Evolutionary conservation across 2,329 filamentous ascomycete genomes (phyloP), one percentile per base, ranked within the genome.

Genomic region (Arthrobotrys sphaeroides): DNA sequence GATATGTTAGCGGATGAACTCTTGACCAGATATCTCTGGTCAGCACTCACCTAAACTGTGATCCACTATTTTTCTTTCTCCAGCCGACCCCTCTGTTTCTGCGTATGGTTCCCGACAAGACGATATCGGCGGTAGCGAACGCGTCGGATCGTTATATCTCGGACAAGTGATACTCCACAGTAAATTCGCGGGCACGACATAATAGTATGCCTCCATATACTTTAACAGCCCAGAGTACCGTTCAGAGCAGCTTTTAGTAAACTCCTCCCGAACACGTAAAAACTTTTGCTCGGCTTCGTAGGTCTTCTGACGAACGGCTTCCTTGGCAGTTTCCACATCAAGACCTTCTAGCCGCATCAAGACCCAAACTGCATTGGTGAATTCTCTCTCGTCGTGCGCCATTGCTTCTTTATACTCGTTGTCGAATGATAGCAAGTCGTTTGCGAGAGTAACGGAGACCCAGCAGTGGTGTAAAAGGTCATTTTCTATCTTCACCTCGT

Each of bases 371-470:
- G 20, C n/a, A 9, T 62, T 62, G 0, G 12, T 22, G 0, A 36
- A 13, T 3, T 7, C 6, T 1, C 3, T 6, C 12, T n/a, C 24
- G 2, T 26, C 26, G 13, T 9, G 7, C n/a, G 31, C 24, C 1
- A 49, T 9, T 16, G 33, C 31, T 9, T 47, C 12, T 5, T n/a
- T 13, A 13, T 47, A 62, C 20, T 62, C 59, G n/a, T 45, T 13
- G 13, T 62, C 59, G 9, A 62, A 62, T 10, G 59, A 62, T 6
- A 20, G 49, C 12, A 22, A 45, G 7, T 62, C 59, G 16, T 62
- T 62, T 12, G 3, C 13, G n/a, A 62, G 59, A 7, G 24, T n/a
- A 1, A 62, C 3, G 16, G 22, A 3, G 24, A 10, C 3, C 16
- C n/a, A 47, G 13, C 12, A 18, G 20, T 40, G 40, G n/a, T 22